Evolutionary conservation across 352 stramenopile species (phyloP), one percentile per base, ranked within the genome.

Genomic region (Globisporangium iwayamae): DNA sequence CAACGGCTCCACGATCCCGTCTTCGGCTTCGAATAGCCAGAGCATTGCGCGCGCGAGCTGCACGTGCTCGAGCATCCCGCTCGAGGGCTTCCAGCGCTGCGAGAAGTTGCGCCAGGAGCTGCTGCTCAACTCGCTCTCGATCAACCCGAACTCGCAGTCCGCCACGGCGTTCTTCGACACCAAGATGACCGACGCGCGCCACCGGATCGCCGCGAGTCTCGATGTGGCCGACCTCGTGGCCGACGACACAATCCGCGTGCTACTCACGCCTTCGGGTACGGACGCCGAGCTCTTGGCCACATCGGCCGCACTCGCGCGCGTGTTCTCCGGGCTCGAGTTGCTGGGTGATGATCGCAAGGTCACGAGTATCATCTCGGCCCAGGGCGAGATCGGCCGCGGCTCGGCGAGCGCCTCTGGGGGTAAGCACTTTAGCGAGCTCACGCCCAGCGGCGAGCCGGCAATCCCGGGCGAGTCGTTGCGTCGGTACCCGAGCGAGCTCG

Each of bases 251-350:
- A 58, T 93, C 18, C 75, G 76, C 39, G 74, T 93, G 52, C 59
- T 91, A 56, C 73, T 96, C 55, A 91, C 85, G 34, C 89, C 89
- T 4, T 96, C 89, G 0, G 89, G 89, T 39, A 94, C 87, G 0
- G 89, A 96, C 53, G 89, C 89, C 8, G 89, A 96, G 73, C 76
- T 96, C 18, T 62, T 96, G 20, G 87, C 88, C 16, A 93, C 85
- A 0, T 76, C 85, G 0, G 76, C 81, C 7, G 89, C 81, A 11
- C 73, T 94, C 45, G 76, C 85, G 1, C 77, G 88, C 46, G 65
- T 90, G 1, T 81, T 87, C 48, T 80, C 78, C 1, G 72, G 75
- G 0, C 73, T 89, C 6, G 69, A 74, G 28, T 56, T 76, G 18
- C 72, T 72, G 20, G 68, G 75, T 16, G 63, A 62, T 7, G 52